Evolutionary conservation across 768 basidiomycete species (phyloP), one percentile per base, ranked within the genome.

Genomic region (Krasilnikovozyma curviuscula): DNA sequence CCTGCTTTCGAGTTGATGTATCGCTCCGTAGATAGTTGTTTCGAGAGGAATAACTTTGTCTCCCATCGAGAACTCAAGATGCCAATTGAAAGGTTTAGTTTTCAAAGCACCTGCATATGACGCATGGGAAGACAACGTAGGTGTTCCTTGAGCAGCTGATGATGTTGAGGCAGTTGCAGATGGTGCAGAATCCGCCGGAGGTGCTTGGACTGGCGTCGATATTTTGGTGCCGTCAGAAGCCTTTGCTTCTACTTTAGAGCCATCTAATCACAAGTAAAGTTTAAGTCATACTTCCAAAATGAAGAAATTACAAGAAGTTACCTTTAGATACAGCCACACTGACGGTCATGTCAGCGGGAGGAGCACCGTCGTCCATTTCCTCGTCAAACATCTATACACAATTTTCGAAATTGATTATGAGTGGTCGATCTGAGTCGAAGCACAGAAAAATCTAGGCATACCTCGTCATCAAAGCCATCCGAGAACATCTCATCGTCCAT

Each of bases 101-200:
- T 86, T 93, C 49, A 95, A 71, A 12, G 89, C 89, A 3, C 86
- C 80, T 27, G 93, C 93, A 63, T 98, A 98, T 2, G 93, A 95
- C 0, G 59, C 34, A n/a, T 40, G 27, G 1, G 44, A 38, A 9
- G 46, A 40, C n/a, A 46, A 32, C 8, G 49, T 53, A 19, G 50
- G 55, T 2, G 54, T 31, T 7, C 54, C 40, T 3, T 73, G 69
- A 54, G 72, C 68, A 37, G 60, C 57, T 18, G 59, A 53, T 31
- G 67, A 62, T 12, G 65, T 23, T 18, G 37, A 39, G 7, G 7
- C 59, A 9, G 64, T 65, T 9, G 62, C 59, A 27, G 60, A 40
- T 43, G 63, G 55, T 44, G 63, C 48, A 12, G 33, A 38, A 5
- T 27, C 25, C 35, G 30, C 14, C 28, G 67, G 42, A 4, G 30